Base-by-base conservation (phyloP, 2,329 filamentous ascomycete species). In the Aspergillus sp. region DNA sequence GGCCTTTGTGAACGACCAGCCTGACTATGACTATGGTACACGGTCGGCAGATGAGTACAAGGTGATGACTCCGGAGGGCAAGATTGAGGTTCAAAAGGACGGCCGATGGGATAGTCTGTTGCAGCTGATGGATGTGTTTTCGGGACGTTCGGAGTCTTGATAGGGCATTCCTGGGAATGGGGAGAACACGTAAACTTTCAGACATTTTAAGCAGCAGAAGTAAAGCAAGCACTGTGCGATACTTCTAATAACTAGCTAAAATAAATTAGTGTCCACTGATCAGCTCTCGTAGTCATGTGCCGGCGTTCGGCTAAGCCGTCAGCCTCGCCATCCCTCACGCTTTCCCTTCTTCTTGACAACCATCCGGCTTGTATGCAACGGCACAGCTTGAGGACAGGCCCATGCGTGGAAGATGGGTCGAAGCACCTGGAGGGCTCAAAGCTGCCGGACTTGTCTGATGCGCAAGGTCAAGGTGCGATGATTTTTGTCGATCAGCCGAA, bases 1-100 rank as follows among this genome's bases (percentile, higher is more conserved):
- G 5, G 75, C 75, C 0, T 79, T 81, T 53, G 75, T 80, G 1
- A 70, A 73, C 10, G 64, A 71, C 8, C 66, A 74, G 19, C 42
- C 64, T 2, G 62, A 42, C 0, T 76, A 73, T 47, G 57, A 64
- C 1, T 76, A 75, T 54, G 77, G 77, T 0, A 79, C 78, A 1
- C 66, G 58, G 5, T 57, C 62, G 0, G 66, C 73, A 3, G 71
- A 77, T 8, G 69, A 80, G 13, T 70, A 77, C 50, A 77, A 75
- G 57, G 71, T 78, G 0, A 68, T 68, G 13, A 78, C 75, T 1
- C 65, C 72, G 0, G 64, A 73, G 3, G 72, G 69, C 0, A 64
- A 32, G 1, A 77, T 80, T 52, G 68, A 74, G 48, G 62, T 77
- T 1, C 68, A 72, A 25, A 64, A 69, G 8, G 78, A 80, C 61